A percentile compares a stretch with the other conserved stretches of the same genome.
These are phyloP conservation scores for Acanthamoeba culbertsoni DNA, from an alignment of 208 protist species.

Conservation along the genomic window DNA sequence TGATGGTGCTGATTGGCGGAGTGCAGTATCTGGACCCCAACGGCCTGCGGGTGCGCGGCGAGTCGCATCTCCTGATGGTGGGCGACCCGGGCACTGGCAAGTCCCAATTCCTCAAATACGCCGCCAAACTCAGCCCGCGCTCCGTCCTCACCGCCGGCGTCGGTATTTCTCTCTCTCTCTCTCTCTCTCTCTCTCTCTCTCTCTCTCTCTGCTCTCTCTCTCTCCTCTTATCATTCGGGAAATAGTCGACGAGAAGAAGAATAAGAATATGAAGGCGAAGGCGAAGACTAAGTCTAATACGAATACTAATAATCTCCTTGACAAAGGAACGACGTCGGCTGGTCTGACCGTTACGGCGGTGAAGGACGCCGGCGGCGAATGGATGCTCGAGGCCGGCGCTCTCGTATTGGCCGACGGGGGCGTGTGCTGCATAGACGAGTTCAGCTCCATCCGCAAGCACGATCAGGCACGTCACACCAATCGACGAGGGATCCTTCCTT, in stretches of 20 bases:
- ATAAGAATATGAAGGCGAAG: no score
- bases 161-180: background rate
- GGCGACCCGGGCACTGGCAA: conserved; percentile 98
- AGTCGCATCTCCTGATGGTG: conserved; percentile 99
- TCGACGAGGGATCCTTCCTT: conserved; percentile 40
- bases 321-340: conserved; percentile 83
- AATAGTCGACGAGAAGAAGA: no score
- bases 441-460: conserved; percentile 92
- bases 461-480: conserved; percentile 91
- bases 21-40: conserved; percentile 85
- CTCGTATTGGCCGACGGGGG: conserved; percentile 75
- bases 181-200: conserved; percentile 63
- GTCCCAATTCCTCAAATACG: conserved; percentile 85
- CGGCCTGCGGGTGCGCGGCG: conserved; percentile 96
- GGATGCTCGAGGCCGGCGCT: conserved; percentile 96
- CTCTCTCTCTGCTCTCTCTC: conserved; percentile 86
- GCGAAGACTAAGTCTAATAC: no score
- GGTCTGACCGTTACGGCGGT: conserved; percentile 97
- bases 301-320: no score
- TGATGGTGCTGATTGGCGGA: background rate
- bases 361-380: conserved; percentile 97
- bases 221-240: conserved; percentile 82
- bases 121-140: conserved; percentile 85
- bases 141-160: background rate
- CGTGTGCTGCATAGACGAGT: conserved; percentile 45